A percentile compares a stretch with the other conserved stretches of the same genome.
Evolutionary conservation across 2,329 filamentous ascomycete species (phyloP).

Genomic region (Hypoxylon sp.): DNA sequence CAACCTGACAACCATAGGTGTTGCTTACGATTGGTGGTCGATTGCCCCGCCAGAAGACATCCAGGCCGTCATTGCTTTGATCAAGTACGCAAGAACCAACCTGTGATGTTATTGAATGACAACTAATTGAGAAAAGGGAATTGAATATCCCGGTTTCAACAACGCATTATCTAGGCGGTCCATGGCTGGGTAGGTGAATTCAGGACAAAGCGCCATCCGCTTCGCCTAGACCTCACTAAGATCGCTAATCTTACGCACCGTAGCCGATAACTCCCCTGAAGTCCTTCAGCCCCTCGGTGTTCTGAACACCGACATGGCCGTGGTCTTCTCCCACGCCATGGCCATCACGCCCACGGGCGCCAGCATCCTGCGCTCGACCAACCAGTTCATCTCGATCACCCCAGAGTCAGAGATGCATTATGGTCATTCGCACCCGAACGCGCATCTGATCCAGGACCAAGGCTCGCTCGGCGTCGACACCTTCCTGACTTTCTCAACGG

Average conservation of each 20-base stretch:
- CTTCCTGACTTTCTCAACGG: conserved; percentile 66
- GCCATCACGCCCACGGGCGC: conserved; percentile 60
- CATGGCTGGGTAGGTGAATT: conserved; percentile 56
- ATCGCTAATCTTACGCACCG: neutral
- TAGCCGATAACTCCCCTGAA: conserved; percentile 58
- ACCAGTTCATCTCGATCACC: conserved; percentile 70
- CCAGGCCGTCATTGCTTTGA: conserved; percentile 54
- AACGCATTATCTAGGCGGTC: conserved; percentile 60
- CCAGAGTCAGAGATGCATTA: conserved; percentile 73
- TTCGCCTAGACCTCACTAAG: neutral
- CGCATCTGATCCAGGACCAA: conserved; percentile 64
- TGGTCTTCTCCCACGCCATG: conserved; percentile 68
- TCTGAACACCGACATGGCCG: conserved; percentile 62
- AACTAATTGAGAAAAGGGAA: conserved; percentile 47
- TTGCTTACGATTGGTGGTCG: conserved; percentile 61
- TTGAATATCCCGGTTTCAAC: conserved; percentile 63
- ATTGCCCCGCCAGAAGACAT: conserved; percentile 50
- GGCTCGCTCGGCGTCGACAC: conserved; percentile 69
- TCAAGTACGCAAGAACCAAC: conserved; percentile 48
- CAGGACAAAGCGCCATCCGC: neutral
- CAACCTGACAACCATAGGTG: conserved; percentile 57
- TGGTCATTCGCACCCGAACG: conserved; percentile 65
- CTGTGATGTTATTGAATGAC: neutral
- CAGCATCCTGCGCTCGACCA: conserved; percentile 61
- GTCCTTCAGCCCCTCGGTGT: conserved; percentile 56